Percentiles rank a stretch among this genome's conserved stretches.
Conservation (phyloP, 805 yeast genomes). For the Wickerhamomyces silvicola region DNA sequence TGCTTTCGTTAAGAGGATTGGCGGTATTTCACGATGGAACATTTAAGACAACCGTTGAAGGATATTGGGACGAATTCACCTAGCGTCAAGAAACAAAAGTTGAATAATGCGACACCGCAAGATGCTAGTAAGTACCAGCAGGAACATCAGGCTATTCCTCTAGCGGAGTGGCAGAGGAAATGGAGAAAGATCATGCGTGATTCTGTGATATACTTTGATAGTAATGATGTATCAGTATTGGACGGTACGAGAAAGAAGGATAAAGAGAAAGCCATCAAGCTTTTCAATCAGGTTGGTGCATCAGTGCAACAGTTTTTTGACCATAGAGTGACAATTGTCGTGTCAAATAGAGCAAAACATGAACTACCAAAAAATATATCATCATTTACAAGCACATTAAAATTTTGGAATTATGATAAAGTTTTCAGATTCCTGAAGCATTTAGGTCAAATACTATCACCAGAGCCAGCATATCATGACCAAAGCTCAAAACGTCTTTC, state of each 20-base stretch:
- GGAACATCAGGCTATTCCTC: conserved; percentile 11
- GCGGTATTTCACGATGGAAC: too few relatives aligned
- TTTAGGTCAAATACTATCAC: conserved; percentile 36
- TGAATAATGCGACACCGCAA: conserved; percentile 3
- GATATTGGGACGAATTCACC: conserved; percentile 23
- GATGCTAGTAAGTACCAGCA: conserved; percentile 7
- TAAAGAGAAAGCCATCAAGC: conserved; percentile 26
- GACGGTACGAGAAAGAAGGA: conserved; percentile 24
- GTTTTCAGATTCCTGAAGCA: conserved; percentile 72
- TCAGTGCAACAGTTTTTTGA: conserved; percentile 54
- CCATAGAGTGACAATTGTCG: conserved; percentile 60
- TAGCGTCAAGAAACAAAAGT: conserved; percentile 21
- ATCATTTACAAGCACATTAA: conserved; percentile 58
- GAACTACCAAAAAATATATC: conserved; percentile 50
- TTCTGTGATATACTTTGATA: conserved; percentile 52
- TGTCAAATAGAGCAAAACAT: conserved; percentile 53
- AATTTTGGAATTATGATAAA: conserved; percentile 86
- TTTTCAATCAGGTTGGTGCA: conserved; percentile 39
- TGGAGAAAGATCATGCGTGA: conserved; percentile 56
- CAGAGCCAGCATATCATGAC: conserved; percentile 10
- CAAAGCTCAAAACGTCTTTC: conserved; percentile 35
- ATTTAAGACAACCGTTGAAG: conserved; percentile 15
- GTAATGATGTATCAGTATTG: conserved; percentile 27
- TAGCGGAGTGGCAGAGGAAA: conserved; percentile 50
- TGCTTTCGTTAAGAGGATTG: too few relatives aligned